These are phyloP conservation scores for Penicillium ucsense DNA, from an alignment of 495 filamentous ascomycete genomes.

Conservation along the genomic window DNA sequence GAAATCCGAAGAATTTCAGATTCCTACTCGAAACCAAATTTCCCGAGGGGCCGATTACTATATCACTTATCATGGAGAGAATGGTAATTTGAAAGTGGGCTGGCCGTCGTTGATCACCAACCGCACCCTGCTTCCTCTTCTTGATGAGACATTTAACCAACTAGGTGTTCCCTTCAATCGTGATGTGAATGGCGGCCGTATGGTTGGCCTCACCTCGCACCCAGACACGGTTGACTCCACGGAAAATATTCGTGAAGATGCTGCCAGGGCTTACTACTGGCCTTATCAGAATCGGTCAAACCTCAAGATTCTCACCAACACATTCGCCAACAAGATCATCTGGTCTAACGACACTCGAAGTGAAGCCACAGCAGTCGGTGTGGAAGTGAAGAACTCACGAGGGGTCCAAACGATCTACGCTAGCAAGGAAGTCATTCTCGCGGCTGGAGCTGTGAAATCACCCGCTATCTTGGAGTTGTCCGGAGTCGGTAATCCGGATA, in stretches of 20 bases:
- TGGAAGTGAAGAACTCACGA: conserved; percentile 12
- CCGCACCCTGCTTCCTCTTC: conserved; percentile 16
- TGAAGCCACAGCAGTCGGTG: conserved; percentile 14
- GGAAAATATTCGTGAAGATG: conserved; percentile 42
- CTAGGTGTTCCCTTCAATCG: conserved; percentile 27
- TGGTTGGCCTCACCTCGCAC: conserved; percentile 30
- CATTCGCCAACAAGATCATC: conserved; percentile 26
- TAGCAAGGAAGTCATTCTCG: conserved; percentile 46
- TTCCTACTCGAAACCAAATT: conserved; percentile 28
- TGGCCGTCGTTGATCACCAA: conserved; percentile 25
- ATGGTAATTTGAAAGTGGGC: conserved; percentile 39
- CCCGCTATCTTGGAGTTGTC: conserved; percentile 52
- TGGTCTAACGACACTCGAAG: conserved; percentile 9
- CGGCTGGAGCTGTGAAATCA: conserved; percentile 48
- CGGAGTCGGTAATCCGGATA: conserved; percentile 41
- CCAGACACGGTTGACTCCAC: conserved; percentile 29
- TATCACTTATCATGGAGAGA: conserved; percentile 34
- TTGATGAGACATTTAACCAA: conserved; percentile 14
- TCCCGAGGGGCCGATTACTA: conserved; percentile 35
- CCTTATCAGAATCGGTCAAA: conserved; percentile 20
- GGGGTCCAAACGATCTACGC: conserved; percentile 31
- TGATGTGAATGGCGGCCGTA: conserved; percentile 31
- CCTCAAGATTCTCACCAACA: conserved; percentile 24
- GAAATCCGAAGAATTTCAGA: conserved; percentile 30
- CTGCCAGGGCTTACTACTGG: conserved; percentile 41